A percentile compares a stretch with the other conserved stretches of the same genome.
These are phyloP conservation scores for Citeromyces siamensis DNA, from an alignment of 1,139 yeast genomes.

Conservation along the genomic window DNA sequence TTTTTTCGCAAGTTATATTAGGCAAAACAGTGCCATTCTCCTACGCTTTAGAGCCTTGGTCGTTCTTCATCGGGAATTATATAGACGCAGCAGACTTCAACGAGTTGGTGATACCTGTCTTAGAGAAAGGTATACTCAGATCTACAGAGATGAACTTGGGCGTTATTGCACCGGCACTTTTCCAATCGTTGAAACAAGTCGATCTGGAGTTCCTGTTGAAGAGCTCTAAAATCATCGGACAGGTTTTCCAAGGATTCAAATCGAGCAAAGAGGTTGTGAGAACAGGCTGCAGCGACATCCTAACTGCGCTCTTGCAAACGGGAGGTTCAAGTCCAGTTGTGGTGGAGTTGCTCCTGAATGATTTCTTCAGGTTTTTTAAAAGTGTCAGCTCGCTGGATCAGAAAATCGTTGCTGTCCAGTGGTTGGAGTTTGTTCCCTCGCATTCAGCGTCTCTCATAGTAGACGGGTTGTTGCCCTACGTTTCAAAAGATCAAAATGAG, in stretches of 20 bases:
- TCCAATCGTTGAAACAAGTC: conserved; percentile 22
- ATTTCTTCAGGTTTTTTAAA: conserved; percentile 42
- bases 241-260: conserved; percentile 53
- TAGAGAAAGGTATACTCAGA: conserved; percentile 71
- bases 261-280: conserved; percentile 62
- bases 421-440: conserved; percentile 22
- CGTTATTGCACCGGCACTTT: conserved; percentile 35
- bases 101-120: conserved; percentile 35
- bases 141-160: conserved; percentile 67
- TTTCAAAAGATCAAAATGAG: conserved; percentile 72
- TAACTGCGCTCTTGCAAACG: conserved; percentile 19
- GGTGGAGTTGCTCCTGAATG: conserved; percentile 22
- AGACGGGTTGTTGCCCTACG: conserved; percentile 31
- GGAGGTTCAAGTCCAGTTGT: conserved; percentile 8
- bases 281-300: conserved; percentile 32
- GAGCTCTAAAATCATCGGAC: conserved; percentile 39
- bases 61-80: conserved; percentile 28
- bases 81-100: conserved; percentile 30
- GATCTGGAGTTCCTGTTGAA: conserved; percentile 26
- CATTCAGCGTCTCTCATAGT: conserved; percentile 22
- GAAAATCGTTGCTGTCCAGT: conserved; percentile 33
- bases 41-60: conserved; percentile 20
- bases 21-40: conserved; percentile 28
- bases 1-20: conserved; percentile 28
- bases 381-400: conserved; percentile 57